Evolutionary conservation across 2,329 filamentous ascomycete species (phyloP), one percentile per base, ranked within the genome.

Genomic region (Neonectria punicea): DNA sequence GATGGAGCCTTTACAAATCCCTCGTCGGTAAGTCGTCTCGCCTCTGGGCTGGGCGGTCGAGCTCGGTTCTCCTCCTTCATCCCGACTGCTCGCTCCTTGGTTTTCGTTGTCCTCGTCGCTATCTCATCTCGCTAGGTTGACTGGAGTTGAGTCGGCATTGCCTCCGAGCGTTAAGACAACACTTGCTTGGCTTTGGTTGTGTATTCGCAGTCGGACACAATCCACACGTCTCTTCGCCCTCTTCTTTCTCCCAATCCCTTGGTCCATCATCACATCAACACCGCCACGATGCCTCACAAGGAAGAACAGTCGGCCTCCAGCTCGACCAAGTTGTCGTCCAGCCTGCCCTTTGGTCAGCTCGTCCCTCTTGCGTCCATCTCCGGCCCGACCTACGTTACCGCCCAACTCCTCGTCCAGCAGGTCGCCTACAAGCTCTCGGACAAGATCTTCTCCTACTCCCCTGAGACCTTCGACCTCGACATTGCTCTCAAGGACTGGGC

Each of bases 361-460:
- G 83, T 89, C 49, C 67, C 85, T 25, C 79, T 89, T 64, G 79
- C 85, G 36, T 83, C 86, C 73, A 92, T 98, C 79, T 90, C 87
- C 66, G 96, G 95, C 16, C 93, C 95, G 71, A 96, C 93, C 61
- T 99, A 99, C 81, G 87, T 95, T 67, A 98, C 95, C 44, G 93
- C 94, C 32, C 96, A 99, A 82, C 90, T 93, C 22, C 88, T 99
- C 61, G 92, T 98, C 70, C 96, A 99, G 84, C 96, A 99, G 82
- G 92, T 98, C 70, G 93, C 95, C 66, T 99, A 97, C 83, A 89
- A 93, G 69, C 87, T 99, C 67, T 98, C 95, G 61, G 94, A 98
- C 85, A 97, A 97, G 86, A 90, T 98, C 82, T 99, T 97, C 84
- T 92, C 94, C 61, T 98, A 97, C 85, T 98, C 95, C 3, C 93